phyloP scores from a whole-genome alignment of 1,284 basidiomycete genomes.

The Inonotus obliquus region DNA sequence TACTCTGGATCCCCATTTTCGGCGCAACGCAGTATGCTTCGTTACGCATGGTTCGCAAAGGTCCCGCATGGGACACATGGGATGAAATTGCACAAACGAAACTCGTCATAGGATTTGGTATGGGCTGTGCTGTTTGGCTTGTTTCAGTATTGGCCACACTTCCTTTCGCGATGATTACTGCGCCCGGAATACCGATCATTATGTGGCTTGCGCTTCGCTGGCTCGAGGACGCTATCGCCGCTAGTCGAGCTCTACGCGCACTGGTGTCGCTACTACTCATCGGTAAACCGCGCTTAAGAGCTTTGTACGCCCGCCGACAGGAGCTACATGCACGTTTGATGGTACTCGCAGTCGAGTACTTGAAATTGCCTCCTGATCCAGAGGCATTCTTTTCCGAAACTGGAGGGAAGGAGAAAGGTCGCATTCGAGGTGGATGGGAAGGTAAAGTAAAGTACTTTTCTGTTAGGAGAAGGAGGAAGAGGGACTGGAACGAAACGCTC shows the following conservation, averaged over 20 bases:
- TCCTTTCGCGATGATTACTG: slow-evolving; percentile 51
- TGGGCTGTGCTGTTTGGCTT: slow-evolving; percentile 64
- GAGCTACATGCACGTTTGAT: slow-evolving; percentile 59
- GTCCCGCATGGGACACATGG: slow-evolving; percentile 76
- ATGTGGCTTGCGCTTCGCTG: slow-evolving; percentile 88
- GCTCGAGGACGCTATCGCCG: slow-evolving; percentile 77
- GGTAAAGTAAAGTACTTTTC: slow-evolving; percentile 73
- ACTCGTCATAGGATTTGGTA: slow-evolving; percentile 72
- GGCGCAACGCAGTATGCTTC: slow-evolving; percentile 59
- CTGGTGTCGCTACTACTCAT: slow-evolving; percentile 60
- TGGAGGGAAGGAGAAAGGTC: slow-evolving; percentile 63
- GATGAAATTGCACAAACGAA: slow-evolving; percentile 89
- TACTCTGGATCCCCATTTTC: slow-evolving; percentile 78
- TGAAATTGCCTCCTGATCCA: slow-evolving; percentile 65
- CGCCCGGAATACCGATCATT: slow-evolving; percentile 55
- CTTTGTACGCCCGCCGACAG: slow-evolving; percentile 47
- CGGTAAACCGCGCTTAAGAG: slow-evolving; percentile 49
- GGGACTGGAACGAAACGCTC: slow-evolving; percentile 85
- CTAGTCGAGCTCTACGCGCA: slow-evolving; percentile 64
- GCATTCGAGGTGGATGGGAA: slow-evolving; percentile 61
- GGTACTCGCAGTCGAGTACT: slow-evolving; percentile 52
- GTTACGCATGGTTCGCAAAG: slow-evolving; percentile 68
- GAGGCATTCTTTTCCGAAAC: slow-evolving; percentile 55
- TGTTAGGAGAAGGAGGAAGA: slow-evolving; percentile 67
- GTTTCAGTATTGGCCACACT: slow-evolving; percentile 50